Evolutionary conservation across 2,329 filamentous ascomycete species (phyloP).

Genomic region (Claviceps sp.): DNA sequence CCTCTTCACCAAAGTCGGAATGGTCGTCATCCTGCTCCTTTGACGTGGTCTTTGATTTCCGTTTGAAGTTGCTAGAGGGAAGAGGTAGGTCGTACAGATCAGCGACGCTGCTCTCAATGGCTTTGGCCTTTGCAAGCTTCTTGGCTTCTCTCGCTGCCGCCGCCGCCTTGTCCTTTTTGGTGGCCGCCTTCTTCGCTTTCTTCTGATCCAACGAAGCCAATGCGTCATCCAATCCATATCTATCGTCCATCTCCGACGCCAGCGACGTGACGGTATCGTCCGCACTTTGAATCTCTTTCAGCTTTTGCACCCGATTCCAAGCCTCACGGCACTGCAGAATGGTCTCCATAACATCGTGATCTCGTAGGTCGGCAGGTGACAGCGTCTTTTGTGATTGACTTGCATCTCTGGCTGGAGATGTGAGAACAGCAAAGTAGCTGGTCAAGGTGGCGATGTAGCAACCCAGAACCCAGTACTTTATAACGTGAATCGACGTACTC

Average conservation of each 20-base stretch:
- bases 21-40: conserved; percentile 42
- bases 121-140: conserved; percentile 36
- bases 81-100: conserved; percentile 52
- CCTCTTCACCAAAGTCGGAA: conserved; percentile 91
- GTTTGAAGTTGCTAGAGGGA: conserved; percentile 31
- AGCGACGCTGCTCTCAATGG: conserved; percentile 57
- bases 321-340: conserved; percentile 66
- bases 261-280: conserved; percentile 8
- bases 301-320: conserved; percentile 61
- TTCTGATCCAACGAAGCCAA: conserved; percentile 12
- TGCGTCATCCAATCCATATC: conserved; percentile 10
- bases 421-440: conserved; percentile 92
- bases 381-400: conserved; percentile 44
- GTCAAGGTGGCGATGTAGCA: conserved; percentile 78
- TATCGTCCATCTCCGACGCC: conserved; percentile 15
- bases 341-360: conserved; percentile 83
- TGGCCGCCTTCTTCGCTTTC: conserved; percentile 15
- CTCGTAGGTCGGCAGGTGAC: conserved; percentile 65
- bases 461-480: conserved; percentile 69
- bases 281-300: conserved; percentile 36
- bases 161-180: conserved; percentile 22
- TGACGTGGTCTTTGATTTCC: conserved; percentile 19
- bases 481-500: conserved; percentile 41
- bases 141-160: conserved; percentile 25
- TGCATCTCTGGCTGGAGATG: conserved; percentile 56